Base-by-base conservation (phyloP, 768 basidiomycete species). In the Galerina sulciceps region DNA sequence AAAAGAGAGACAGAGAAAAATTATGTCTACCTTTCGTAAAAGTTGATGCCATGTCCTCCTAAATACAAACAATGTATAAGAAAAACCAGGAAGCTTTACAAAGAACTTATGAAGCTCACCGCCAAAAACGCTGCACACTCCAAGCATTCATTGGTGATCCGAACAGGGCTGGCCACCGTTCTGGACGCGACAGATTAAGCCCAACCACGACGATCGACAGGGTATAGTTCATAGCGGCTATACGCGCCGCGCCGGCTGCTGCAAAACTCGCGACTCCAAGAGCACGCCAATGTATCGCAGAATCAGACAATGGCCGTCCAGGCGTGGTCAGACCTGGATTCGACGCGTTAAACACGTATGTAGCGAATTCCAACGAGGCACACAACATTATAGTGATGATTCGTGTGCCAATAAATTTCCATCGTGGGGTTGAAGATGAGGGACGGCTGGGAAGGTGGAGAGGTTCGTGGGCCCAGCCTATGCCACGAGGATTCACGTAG, bases 391-490 rank as follows among this genome's bases (percentile, higher is more conserved):
- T 58, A 11, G 41, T 55, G 6, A 34, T 6, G 15, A 70, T 10
- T 47, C 64, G 63, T n/a, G 57, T 54, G 23, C 62, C 14, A 26
- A 72, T 61, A 51, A 74, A 75, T 40, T 36, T 53, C 26, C 38
- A 50, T 34, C 68, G 67, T 13, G 63, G 58, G n/a, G 62, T 61
- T 10, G 53, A 46, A 44, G 58, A 68, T 13, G 61, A 50, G 9
- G 70, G 66, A 36, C 60, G 59, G 8, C 23, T 49, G 52, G 68
- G 51, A 57, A 65, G 47, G 51, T 65, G 22, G 23, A 57, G 58
- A 2, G 67, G 66, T 58, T 72, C 71, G 44, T 73, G 71, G 17
- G 65, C 62, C 74, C 74, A 76, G 23, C 74, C 70, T 10, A 77
- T 68, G 18, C 76, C 73, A 23, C 76, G 67, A 1, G 73, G 71